Conservation (phyloP, 208 protist genomes). For the Acanthamoeba healyi region DNA sequence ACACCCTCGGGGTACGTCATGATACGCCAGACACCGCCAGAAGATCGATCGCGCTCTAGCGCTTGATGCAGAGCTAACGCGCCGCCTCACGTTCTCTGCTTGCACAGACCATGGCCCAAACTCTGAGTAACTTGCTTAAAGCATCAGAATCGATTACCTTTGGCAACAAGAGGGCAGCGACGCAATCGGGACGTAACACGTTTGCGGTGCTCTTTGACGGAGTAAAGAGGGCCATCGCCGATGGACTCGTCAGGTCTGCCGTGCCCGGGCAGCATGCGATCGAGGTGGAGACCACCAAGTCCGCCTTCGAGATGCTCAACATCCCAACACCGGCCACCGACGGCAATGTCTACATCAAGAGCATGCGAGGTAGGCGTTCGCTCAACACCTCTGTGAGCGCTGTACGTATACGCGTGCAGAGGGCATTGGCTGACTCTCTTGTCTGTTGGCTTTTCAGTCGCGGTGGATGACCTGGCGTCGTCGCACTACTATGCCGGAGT, state of each 20-base stretch:
- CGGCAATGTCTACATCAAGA: constrained; percentile 25
- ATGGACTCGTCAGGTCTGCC: background rate
- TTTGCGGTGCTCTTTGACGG: background rate
- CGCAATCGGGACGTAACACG: background rate
- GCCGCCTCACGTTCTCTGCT: background rate
- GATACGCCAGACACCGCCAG: background rate
- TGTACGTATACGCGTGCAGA: no score
- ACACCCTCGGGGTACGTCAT: background rate
- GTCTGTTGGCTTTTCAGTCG: background rate
- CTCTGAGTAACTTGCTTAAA: background rate
- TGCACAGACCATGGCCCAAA: background rate
- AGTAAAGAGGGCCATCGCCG: background rate
- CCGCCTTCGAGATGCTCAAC: constrained; percentile 31
- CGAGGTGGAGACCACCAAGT: constrained; percentile 10
- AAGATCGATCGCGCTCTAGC: no score
- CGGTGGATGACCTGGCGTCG: background rate
- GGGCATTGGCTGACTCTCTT: no score
- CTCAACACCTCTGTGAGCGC: background rate
- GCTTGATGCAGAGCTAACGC: no score
- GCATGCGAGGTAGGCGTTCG: background rate
- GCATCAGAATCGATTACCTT: background rate
- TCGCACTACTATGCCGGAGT: background rate
- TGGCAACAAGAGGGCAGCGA: background rate
- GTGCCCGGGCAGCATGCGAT: constrained; percentile 3
- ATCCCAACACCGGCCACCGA: constrained; percentile 5